phyloP scores from a whole-genome alignment of 768 basidiomycete genomes.

The Leccinum incarnatum region DNA sequence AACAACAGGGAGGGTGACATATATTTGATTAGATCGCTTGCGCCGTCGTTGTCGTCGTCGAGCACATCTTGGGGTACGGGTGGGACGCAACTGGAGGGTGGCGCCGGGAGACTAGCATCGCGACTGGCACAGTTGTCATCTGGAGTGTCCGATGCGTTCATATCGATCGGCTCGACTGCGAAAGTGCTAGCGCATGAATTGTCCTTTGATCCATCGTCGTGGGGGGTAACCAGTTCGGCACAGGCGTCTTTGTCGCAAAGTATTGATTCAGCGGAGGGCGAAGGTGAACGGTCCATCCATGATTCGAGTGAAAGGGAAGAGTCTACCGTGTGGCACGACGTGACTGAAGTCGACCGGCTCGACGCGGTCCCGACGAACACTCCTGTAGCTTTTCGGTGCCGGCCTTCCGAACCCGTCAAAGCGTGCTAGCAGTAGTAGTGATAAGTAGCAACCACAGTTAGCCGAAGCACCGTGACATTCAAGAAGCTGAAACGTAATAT shows the following conservation, averaged over 20 bases:
- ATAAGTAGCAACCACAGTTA: too few species aligned
- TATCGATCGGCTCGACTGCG: background rate
- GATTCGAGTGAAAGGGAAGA: background rate
- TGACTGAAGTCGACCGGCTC: background rate
- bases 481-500: too few species aligned
- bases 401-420: too few species aligned
- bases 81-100: background rate
- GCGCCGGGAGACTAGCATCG: background rate
- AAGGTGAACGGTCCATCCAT: background rate
- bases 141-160: background rate
- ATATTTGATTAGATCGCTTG: background rate
- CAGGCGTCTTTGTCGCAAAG: background rate
- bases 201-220: background rate
- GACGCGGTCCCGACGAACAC: background rate
- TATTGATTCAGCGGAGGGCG: background rate
- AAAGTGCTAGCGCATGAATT: background rate
- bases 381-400: too few species aligned
- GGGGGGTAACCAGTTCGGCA: background rate
- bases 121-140: background rate
- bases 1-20: background rate
- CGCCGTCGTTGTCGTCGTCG: background rate
- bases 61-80: background rate
- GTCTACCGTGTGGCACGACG: background rate
- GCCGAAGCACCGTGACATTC: too few species aligned
- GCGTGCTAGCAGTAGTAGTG: too few species aligned